Evolutionary conservation across 768 basidiomycete genomes (phyloP).

Genomic region (Rhizopogon salebrosus): DNA sequence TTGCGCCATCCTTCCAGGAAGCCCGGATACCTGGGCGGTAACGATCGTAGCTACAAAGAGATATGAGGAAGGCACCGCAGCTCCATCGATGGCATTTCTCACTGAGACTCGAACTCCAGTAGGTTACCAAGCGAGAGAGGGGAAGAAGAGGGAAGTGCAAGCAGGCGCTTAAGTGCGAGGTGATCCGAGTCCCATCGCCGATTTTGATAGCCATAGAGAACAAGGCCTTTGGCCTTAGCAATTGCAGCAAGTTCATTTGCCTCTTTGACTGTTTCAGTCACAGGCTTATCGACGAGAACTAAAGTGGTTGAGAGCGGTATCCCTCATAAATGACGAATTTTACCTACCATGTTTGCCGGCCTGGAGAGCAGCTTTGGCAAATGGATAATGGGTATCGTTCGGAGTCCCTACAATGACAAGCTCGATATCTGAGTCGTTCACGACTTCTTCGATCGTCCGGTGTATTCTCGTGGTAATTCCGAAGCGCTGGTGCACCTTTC

Average conservation of each 20-base stretch:
- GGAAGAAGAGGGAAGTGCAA: slow-evolving; percentile 47
- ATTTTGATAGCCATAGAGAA: slow-evolving; percentile 72
- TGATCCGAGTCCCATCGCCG: slow-evolving; percentile 79
- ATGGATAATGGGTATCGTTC: slow-evolving; percentile 65
- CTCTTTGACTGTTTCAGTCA: slow-evolving; percentile 55
- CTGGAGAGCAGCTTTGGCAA: slow-evolving; percentile 58
- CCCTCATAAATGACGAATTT: not conserved
- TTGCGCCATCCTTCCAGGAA: slow-evolving; percentile 77
- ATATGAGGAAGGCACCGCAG: not conserved
- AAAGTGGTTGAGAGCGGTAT: not conserved
- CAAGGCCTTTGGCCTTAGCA: slow-evolving; percentile 52
- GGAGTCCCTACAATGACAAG: slow-evolving; percentile 67
- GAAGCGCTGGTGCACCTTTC: slow-evolving; percentile 63
- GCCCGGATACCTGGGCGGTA: slow-evolving; percentile 61
- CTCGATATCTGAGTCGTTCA: slow-evolving; percentile 61
- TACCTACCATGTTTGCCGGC: slow-evolving; percentile 69
- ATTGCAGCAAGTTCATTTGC: slow-evolving; percentile 56
- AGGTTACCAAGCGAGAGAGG: slow-evolving; percentile 55
- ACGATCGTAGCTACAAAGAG: slow-evolving; percentile 57
- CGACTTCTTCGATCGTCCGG: slow-evolving; percentile 52
- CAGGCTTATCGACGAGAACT: slow-evolving; percentile 82
- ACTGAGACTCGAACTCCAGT: slow-evolving; percentile 75
- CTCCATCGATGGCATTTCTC: slow-evolving; percentile 15
- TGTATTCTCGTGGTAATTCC: slow-evolving; percentile 55
- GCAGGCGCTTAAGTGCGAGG: slow-evolving; percentile 55